Base-by-base conservation (phyloP, 805 yeast genomes). In the Scheffersomyces stipitis region DNA sequence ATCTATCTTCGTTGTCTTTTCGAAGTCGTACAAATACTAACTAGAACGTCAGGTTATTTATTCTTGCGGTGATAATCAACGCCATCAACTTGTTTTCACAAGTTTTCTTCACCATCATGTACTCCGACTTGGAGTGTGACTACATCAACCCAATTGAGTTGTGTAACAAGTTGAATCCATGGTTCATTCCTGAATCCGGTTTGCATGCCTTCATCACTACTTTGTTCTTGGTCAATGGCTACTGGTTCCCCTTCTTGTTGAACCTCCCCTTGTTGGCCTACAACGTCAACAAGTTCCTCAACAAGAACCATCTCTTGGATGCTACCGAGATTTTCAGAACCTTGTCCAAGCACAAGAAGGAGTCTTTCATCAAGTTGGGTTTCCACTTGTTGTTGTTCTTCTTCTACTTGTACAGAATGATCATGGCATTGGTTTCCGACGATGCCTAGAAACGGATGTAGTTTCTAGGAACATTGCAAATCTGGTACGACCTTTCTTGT, bases 301-400 rank as follows among this genome's bases (percentile, higher is more conserved):
- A 78, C 52, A 88, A 87, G 65, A 81, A 82, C 60, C 90, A 91
- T 60, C 70, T 86, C 46, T 80, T 90, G 62, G 99, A 93, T 64
- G 98, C 98, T 41, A 91, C 99, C 30, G 97, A 91, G 65, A 93
- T 91, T 55, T 93, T 93, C 70, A 80, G 98, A 72, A 90, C 97
- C 28, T 77, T 91, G 57, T 78, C 87, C 52, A 86, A 84, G 58
- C 96, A 90, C 71, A 91, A 93, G 78, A 85, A 84, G 63, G 98
- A 90, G 68, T 77, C 88, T 42, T 89, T 90, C 60, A 66, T 86
- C 62, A 91, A 91, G 65, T 77, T 93, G 52, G 96, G 93, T 8
- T 89, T 87, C 78, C 91, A 88, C 62, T 75, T 91, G 54, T 64
- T 87, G 56, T 72, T 91, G 84, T 93, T 93, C 78, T 91, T 93